Base-by-base conservation (phyloP, 495 filamentous ascomycete species). In the Talaromyces liani region DNA sequence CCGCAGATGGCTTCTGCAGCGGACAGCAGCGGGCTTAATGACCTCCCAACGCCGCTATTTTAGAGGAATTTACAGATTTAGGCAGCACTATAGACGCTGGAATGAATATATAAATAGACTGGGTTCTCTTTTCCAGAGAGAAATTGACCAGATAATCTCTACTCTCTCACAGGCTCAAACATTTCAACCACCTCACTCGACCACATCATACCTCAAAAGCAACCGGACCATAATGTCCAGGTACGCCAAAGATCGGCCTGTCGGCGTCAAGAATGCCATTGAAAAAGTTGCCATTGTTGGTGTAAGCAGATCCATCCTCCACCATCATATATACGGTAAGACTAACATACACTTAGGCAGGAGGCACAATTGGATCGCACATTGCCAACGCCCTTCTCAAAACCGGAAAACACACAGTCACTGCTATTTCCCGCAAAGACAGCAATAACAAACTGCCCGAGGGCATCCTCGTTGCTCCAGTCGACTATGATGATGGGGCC, bases 311-410 rank as follows among this genome's bases (percentile, higher is more conserved):
- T 31, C 10, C 3, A 12, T 36, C 33, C 8, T 0, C 10, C 1
- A 12, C 33, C 9, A 36, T 10, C 33, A 36, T 36, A 2, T 10
- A 36, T 12, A 10, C 2, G 3, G 1, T 0, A 36, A 36, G 0
- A 36, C 16, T 45, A 45, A 45, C 41, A 45, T 3, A 45, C 3
- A 16, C 18, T 22, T 62, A 67, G 27, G 84, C 81, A 0, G 72
- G 83, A 63, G 88, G 89, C 58, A 76, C 77, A 33, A 66, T 80
- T 36, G 88, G 88, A 63, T 76, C 70, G n/a, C 73, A 70, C 68
- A 82, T 90, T 41, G 70, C 82, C 6, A 65, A 78, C 14, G 75
- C 70, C n/a, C 69, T 85, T 2, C 76, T 85, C 53, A 73, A 78
- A 56, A 77, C 72, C 10, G 79, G 80, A 33, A 81, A 76, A 58